Evolutionary conservation across 1,139 yeast genomes (phyloP), one percentile per base, ranked within the genome.

Genomic region (Suhomyces guaymorum): DNA sequence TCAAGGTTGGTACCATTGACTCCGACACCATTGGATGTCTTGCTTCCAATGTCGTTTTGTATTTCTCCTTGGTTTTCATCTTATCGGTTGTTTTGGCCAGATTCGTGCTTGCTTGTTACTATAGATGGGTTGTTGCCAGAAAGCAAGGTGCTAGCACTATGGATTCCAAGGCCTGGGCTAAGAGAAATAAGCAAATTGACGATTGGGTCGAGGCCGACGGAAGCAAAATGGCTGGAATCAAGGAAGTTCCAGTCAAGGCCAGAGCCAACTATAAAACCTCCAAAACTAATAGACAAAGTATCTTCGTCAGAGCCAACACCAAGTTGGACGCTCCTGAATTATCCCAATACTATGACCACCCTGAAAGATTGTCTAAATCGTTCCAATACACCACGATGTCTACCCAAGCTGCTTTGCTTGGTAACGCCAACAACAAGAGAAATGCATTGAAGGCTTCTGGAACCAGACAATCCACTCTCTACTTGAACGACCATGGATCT

Each of bases 21-120:
- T 79, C 94, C 1, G 89, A 87, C 37, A 80, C 96, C 9, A 80
- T 92, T 52, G 98, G 98, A n/a, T 92, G 98, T 63, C 81, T 92
- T 59, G 96, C 97, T 0, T 87, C 97, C 1, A 70, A 78, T 43
- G 80, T 89, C 30, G 96, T 90, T 2, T 73, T 92, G 43, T 78
- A 80, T 48, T 75, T 83, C 11, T 85, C 97, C 0, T 72, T 92
- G 54, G 82, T 85, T 9, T 87, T 92, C 58, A 90, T 92, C 52
- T 71, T 92, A 41, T 75, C 95, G 1, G 78, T 90, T 39, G 95
- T 89, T 18, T 58, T 79, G 26, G 69, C 72, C 29, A 90, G 89
- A 63, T 92, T 92, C 52, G 39, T 83, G 12, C 70, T 90, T 63
- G 97, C 97, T 0, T 82, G 94, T 58, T 88, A 88, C 58, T 92